A percentile compares a stretch with the other conserved stretches of the same genome.
Evolutionary conservation across 345 rosid species (phyloP).

Genomic region (Syzygium aromaticum): DNA sequence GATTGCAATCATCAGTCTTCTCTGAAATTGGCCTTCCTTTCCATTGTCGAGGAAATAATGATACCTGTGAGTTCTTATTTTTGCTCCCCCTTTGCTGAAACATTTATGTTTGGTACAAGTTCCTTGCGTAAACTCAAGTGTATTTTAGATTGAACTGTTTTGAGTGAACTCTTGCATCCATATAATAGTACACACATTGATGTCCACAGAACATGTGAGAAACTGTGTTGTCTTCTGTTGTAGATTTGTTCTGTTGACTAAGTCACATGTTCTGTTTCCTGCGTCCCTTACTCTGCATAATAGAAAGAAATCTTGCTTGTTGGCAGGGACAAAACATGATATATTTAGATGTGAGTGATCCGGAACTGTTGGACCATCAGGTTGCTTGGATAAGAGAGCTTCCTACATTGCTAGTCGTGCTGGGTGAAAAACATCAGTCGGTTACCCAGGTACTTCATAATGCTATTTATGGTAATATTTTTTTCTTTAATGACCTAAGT

Average conservation of each 20-base stretch:
- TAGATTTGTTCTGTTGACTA: not conserved
- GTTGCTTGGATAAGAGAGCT: constrained; percentile 66
- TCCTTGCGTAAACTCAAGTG: not conserved
- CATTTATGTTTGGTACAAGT: not conserved
- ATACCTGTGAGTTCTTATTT: constrained; percentile 47
- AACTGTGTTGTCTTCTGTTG: not conserved
- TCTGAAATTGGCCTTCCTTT: constrained; percentile 57
- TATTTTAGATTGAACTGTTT: not conserved
- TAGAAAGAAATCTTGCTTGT: not conserved
- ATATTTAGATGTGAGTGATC: constrained; percentile 30
- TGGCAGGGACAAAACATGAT: constrained; percentile 32
- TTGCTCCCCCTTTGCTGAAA: not conserved
- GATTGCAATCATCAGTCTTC: constrained; percentile 54
- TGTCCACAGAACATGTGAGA: not conserved
- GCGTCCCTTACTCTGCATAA: not conserved
- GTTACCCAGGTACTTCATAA: constrained; percentile 40
- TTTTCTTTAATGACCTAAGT: not conserved
- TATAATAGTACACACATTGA: not conserved
- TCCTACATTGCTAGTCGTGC: constrained; percentile 45
- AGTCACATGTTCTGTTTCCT: not conserved
- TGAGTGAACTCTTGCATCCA: not conserved
- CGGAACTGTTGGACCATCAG: constrained; percentile 34
- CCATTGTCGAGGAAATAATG: constrained; percentile 49
- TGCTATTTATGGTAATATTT: not conserved
- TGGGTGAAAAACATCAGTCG: constrained; percentile 54